Evolutionary conservation across 129 eudicot species (phyloP).

Genomic region (Escallonia herrerae): DNA sequence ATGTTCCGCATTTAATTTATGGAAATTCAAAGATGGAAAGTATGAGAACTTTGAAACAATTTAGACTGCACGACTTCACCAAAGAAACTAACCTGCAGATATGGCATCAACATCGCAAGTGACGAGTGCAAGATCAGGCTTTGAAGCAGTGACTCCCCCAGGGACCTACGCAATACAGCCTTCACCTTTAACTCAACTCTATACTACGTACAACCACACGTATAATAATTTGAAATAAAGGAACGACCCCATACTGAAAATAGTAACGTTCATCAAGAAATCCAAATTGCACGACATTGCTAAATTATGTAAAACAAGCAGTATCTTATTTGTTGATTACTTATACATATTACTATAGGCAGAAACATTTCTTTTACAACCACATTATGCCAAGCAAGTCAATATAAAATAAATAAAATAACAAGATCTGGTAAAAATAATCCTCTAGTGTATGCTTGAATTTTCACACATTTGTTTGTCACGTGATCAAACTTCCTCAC

Average conservation of each 20-base stretch:
- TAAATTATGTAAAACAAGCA: constrained; percentile 3
- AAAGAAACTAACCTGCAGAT: constrained; percentile 63
- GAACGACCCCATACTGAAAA: neutral
- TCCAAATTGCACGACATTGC: neutral
- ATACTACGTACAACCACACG: no score
- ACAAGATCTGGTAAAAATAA: no score
- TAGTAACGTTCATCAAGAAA: no score
- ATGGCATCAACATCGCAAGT: constrained; percentile 92
- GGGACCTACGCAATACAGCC: constrained; percentile 51
- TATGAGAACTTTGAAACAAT: no score
- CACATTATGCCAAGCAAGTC: no score
- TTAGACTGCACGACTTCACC: neutral
- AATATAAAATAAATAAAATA: no score
- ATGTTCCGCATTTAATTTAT: no score
- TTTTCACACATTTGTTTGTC: no score
- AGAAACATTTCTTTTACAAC: no score
- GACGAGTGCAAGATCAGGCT: constrained; percentile 95
- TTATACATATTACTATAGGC: neutral
- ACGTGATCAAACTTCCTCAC: constrained; percentile 19
- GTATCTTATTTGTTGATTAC: neutral
- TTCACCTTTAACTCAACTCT: neutral
- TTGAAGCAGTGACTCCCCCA: constrained; percentile 94
- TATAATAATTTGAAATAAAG: neutral
- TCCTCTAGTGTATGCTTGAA: no score
- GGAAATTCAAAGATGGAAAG: no score